Evolutionary conservation across 768 basidiomycete genomes (phyloP).

Genomic region (Bullera alba): DNA sequence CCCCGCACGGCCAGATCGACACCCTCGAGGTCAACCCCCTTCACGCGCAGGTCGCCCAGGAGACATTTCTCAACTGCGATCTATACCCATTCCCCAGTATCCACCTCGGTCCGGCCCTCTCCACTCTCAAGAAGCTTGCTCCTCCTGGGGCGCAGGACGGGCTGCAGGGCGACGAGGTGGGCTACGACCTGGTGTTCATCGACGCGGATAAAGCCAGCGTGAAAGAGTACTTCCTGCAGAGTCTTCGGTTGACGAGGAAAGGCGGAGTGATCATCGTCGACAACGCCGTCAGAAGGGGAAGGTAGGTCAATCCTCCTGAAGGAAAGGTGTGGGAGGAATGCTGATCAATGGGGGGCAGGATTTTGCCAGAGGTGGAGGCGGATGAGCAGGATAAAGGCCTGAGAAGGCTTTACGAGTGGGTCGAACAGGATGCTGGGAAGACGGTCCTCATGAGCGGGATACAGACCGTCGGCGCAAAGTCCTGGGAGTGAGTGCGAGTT

Average conservation of each 20-base stretch:
- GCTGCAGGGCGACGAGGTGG: conserved; percentile 13
- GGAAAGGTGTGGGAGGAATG: too few relatives aligned
- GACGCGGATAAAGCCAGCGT: conserved; percentile 64
- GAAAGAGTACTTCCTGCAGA: conserved; percentile 56
- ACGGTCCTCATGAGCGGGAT: conserved; percentile 30
- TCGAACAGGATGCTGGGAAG: conserved; percentile 30
- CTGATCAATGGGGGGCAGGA: conserved; percentile 3
- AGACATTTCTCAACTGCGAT: conserved; percentile 57
- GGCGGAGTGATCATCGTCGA: conserved; percentile 55
- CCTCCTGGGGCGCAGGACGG: conserved; percentile 15
- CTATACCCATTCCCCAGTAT: conserved; percentile 53
- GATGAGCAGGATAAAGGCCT: conserved; percentile 18
- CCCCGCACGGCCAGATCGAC: conserved; percentile 41
- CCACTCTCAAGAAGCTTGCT: conserved; percentile 5
- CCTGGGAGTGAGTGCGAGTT: conserved; percentile 28
- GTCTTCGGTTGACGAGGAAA: conserved; percentile 56
- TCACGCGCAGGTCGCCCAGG: conserved; percentile 52
- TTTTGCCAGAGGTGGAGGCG: conserved; percentile 11
- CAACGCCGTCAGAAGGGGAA: conserved; percentile 33
- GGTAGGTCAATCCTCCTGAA: not conserved
- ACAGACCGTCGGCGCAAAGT: conserved; percentile 37
- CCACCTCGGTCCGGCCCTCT: conserved; percentile 48
- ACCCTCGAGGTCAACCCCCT: conserved; percentile 40
- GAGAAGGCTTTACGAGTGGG: conserved; percentile 35
- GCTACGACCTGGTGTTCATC: conserved; percentile 64